These are phyloP conservation scores for Oryza officinalis DNA, from an alignment of 176 grass and related monocot genomes.

Conservation along the genomic window DNA sequence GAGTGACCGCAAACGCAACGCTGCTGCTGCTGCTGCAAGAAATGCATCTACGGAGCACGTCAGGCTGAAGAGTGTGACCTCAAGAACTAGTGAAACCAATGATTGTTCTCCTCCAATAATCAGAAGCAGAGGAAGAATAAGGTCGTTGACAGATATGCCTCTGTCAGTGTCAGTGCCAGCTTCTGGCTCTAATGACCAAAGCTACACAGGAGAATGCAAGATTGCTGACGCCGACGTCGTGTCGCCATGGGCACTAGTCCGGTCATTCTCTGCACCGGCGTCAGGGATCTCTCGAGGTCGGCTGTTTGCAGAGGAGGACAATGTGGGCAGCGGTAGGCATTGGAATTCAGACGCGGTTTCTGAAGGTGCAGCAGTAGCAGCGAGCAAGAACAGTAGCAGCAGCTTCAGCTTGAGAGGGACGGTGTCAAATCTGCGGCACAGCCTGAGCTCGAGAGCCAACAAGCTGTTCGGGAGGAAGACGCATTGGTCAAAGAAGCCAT, in stretches of 20 bases:
- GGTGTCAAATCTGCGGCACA: slow-evolving; percentile 51
- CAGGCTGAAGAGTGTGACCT: slow-evolving; percentile 40
- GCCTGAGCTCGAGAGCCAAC: slow-evolving; percentile 47
- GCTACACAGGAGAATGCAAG: slow-evolving; percentile 19
- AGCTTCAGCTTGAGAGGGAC: slow-evolving; percentile 53
- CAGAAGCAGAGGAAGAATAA: slow-evolving; percentile 38
- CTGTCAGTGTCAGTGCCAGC: neutral
- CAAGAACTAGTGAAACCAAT: slow-evolving; percentile 30
- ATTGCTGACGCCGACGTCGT: neutral
- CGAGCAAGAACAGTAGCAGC: slow-evolving; percentile 24
- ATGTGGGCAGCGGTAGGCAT: slow-evolving; percentile 16
- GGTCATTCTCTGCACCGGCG: slow-evolving; percentile 76
- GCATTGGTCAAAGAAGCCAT: slow-evolving; percentile 34
- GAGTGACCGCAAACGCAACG: slow-evolving; percentile 26
- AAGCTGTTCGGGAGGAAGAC: slow-evolving; percentile 51
- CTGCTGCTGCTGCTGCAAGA: neutral
- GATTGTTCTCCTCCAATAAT: neutral
- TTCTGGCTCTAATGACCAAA: neutral
- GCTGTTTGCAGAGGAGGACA: slow-evolving; percentile 41
- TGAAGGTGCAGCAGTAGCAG: slow-evolving; percentile 10
- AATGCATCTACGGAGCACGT: slow-evolving; percentile 36
- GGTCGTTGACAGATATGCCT: slow-evolving; percentile 45
- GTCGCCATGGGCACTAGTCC: slow-evolving; percentile 43
- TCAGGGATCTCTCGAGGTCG: slow-evolving; percentile 36
- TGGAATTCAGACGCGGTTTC: slow-evolving; percentile 27